Conservation (phyloP, 768 basidiomycete species). For the Multifurca ochricompacta region DNA sequence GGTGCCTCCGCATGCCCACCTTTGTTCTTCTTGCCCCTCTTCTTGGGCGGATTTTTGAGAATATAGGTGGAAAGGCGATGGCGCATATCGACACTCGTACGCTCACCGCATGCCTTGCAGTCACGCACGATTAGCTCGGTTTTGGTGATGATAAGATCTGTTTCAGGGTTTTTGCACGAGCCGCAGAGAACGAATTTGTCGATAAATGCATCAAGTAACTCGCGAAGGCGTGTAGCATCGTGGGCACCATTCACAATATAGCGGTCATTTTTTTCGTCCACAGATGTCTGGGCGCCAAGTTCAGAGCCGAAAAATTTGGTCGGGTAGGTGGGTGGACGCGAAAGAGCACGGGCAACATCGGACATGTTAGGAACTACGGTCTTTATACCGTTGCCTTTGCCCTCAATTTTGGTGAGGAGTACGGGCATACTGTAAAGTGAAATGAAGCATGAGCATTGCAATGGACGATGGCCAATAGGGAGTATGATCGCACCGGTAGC, state of each 20-base stretch:
- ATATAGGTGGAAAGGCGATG: constrained; percentile 97
- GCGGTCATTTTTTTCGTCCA: constrained; percentile 93
- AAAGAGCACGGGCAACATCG: constrained; percentile 92
- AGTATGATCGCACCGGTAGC: constrained; percentile 59
- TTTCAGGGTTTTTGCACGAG: constrained; percentile 98
- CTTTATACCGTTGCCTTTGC: constrained; percentile 99
- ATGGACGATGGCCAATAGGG: no score
- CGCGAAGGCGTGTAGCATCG: constrained; percentile 82
- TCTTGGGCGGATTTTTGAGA: constrained; percentile 93
- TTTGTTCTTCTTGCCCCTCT: constrained; percentile 61
- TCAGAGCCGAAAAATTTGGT: constrained; percentile 99
- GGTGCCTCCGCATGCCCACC: constrained; percentile 45
- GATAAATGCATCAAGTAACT: constrained; percentile 94
- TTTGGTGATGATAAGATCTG: constrained; percentile 88
- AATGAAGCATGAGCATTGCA: not conserved
- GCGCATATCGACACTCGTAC: constrained; percentile 88
- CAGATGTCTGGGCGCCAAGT: constrained; percentile 93
- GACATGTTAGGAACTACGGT: constrained; percentile 98
- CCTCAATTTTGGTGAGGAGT: constrained; percentile 93
- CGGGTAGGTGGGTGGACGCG: constrained; percentile 90
- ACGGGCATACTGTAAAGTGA: constrained; percentile 75
- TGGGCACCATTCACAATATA: constrained; percentile 99
- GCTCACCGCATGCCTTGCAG: constrained; percentile 97
- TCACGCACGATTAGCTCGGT: constrained; percentile 86
- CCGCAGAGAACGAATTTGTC: constrained; percentile 97